phyloP scores from a whole-genome alignment of 306 rosid species.

The Cajanus cajan region DNA sequence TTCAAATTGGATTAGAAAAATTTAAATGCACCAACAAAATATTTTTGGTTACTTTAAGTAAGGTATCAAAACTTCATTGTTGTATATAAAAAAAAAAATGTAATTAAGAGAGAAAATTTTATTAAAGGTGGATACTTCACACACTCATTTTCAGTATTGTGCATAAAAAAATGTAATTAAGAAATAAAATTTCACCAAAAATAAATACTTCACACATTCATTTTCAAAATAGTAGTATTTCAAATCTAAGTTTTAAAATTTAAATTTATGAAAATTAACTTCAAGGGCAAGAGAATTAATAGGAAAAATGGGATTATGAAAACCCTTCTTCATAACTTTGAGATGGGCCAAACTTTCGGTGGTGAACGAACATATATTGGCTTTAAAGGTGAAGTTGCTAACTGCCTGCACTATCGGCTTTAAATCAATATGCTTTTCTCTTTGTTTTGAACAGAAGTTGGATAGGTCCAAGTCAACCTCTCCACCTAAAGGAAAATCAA shows the following conservation, averaged over 20 bases:
- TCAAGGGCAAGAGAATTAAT: background rate
- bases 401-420: constrained; percentile 20
- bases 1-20: too few species aligned
- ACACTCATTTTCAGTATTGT: too few species aligned
- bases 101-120: too few species aligned
- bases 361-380: constrained; percentile 26
- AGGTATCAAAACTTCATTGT: too few species aligned
- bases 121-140: too few species aligned
- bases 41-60: too few species aligned
- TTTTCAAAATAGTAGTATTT: background rate
- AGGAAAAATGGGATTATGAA: background rate
- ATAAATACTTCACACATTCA: too few species aligned
- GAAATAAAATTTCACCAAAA: too few species aligned
- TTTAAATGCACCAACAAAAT: too few species aligned
- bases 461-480: background rate
- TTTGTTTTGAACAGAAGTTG: background rate
- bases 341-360: background rate
- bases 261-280: background rate
- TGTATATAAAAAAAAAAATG: too few species aligned
- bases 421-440: background rate
- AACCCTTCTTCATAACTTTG: background rate
- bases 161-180: too few species aligned
- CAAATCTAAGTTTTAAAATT: background rate
- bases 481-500: constrained; percentile 15
- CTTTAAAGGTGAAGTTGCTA: constrained; percentile 31